Evolutionary conservation across 2,329 filamentous ascomycete genomes (phyloP).

Genomic region (Trichocomaceae sp.): DNA sequence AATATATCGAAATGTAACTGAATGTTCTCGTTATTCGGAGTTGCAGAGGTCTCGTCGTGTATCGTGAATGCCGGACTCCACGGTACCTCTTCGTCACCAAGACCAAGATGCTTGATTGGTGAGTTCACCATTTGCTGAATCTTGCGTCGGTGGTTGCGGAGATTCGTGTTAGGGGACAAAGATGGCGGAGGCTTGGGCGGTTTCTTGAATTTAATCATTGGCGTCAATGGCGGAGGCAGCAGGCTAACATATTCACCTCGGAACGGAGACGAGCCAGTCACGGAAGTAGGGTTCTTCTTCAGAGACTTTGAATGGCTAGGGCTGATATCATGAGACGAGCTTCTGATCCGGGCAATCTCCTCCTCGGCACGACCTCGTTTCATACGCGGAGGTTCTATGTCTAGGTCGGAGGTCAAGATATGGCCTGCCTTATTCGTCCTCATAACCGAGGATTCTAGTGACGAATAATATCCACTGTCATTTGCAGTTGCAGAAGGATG

Average conservation of each 20-base stretch:
- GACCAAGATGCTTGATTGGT: constrained; percentile 49
- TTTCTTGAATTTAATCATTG: constrained; percentile 72
- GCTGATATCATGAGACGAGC: constrained; percentile 80
- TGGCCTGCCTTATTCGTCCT: constrained; percentile 60
- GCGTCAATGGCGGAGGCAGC: constrained; percentile 72
- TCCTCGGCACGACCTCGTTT: constrained; percentile 90
- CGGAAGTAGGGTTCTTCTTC: constrained; percentile 27
- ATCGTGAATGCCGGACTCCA: constrained; percentile 49
- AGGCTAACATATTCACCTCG: constrained; percentile 52
- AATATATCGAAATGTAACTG: constrained; percentile 53
- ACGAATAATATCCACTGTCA: constrained; percentile 96
- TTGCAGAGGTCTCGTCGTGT: constrained; percentile 37
- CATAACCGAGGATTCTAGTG: constrained; percentile 81
- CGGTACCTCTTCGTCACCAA: constrained; percentile 36
- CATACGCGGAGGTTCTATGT: constrained; percentile 67
- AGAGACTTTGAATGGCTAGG: constrained; percentile 52
- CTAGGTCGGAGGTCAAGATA: constrained; percentile 66
- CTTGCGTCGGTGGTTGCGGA: constrained; percentile 77
- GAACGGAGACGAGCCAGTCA: constrained; percentile 61
- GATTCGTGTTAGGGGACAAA: constrained; percentile 85
- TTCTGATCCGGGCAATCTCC: constrained; percentile 86
- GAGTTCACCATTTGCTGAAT: constrained; percentile 77
- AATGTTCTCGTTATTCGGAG: constrained; percentile 33
- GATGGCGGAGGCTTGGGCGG: constrained; percentile 62
- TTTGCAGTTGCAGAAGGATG: constrained; percentile 69